Conservation (phyloP, 495 filamentous ascomycete species). For the Rostrohypoxylon terebratum region DNA sequence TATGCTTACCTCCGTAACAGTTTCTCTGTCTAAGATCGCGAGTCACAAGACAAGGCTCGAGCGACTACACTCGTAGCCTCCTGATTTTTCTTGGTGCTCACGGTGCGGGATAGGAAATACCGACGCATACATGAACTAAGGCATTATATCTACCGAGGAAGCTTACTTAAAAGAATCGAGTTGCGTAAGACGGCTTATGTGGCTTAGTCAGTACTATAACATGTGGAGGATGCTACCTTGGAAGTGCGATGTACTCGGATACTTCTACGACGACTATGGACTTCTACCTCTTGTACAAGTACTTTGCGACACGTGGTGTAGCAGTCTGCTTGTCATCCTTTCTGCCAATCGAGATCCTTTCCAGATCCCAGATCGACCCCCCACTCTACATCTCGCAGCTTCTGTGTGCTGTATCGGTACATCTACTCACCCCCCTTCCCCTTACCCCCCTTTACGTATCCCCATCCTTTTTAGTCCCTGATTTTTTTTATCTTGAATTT, state of each 20-base stretch:
- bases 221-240: neutral
- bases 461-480: neutral
- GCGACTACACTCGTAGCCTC: neutral
- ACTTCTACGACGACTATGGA: slow-evolving; percentile 1
- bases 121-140: neutral
- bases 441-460: neutral
- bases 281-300: slow-evolving; percentile 19
- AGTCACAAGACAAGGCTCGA: slow-evolving; percentile 27
- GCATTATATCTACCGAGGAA: slow-evolving; percentile 2
- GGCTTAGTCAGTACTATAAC: slow-evolving; percentile 8
- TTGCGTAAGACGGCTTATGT: slow-evolving; percentile 4
- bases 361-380: slow-evolving; percentile 43
- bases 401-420: slow-evolving; percentile 30
- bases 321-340: slow-evolving; percentile 32
- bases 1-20: slow-evolving; percentile 15
- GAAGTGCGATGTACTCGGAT: neutral
- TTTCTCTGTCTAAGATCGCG: slow-evolving; percentile 35
- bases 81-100: neutral
- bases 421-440: neutral
- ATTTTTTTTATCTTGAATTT: neutral
- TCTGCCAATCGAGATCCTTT: slow-evolving; percentile 47
- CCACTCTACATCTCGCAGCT: slow-evolving; percentile 40
- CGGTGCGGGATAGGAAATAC: neutral
- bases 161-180: slow-evolving; percentile 9
- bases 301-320: slow-evolving; percentile 41